phyloP scores from a whole-genome alignment of 106 monocot genomes.

The Platanthera zijinensis region DNA sequence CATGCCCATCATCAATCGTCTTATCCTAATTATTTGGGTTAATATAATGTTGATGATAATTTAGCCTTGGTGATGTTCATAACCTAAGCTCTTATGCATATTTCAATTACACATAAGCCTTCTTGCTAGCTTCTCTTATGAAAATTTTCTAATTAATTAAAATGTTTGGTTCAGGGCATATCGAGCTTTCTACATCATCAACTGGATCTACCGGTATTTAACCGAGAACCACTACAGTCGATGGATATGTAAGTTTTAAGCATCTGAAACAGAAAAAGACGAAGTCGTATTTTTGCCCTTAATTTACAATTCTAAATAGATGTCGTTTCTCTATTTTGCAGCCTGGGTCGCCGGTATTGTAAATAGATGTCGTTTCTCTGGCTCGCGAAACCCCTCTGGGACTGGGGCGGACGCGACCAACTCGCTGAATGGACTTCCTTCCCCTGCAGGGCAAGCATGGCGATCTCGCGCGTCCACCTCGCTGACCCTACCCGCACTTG shows the following conservation, averaged over 20 bases:
- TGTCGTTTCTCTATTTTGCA: slow-evolving; percentile 17
- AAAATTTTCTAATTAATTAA: background rate
- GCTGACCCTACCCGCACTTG: too few relatives aligned
- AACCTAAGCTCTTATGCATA: background rate
- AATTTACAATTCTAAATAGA: background rate
- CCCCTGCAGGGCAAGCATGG: too few relatives aligned
- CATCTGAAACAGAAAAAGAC: background rate
- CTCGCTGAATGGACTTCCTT: too few relatives aligned
- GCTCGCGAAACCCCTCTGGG: too few relatives aligned
- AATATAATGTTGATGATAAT: too few relatives aligned
- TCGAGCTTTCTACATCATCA: slow-evolving; percentile 51
- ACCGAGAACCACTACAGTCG: slow-evolving; percentile 33
- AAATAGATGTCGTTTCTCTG: too few relatives aligned
- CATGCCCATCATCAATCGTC: too few relatives aligned
- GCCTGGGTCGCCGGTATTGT: slow-evolving; percentile 74
- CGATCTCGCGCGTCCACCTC: too few relatives aligned
- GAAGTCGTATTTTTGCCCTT: background rate
- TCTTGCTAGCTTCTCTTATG: background rate
- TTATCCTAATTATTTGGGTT: too few relatives aligned
- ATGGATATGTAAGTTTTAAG: slow-evolving; percentile 45
- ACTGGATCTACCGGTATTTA: slow-evolving; percentile 64
- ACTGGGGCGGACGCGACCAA: too few relatives aligned
- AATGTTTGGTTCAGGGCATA: slow-evolving; percentile 35
- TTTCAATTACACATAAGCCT: background rate
- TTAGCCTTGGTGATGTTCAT: too few relatives aligned